These are phyloP conservation scores for Colletotrichum sp. DNA, from an alignment of 2,329 filamentous ascomycete genomes.

Conservation along the genomic window DNA sequence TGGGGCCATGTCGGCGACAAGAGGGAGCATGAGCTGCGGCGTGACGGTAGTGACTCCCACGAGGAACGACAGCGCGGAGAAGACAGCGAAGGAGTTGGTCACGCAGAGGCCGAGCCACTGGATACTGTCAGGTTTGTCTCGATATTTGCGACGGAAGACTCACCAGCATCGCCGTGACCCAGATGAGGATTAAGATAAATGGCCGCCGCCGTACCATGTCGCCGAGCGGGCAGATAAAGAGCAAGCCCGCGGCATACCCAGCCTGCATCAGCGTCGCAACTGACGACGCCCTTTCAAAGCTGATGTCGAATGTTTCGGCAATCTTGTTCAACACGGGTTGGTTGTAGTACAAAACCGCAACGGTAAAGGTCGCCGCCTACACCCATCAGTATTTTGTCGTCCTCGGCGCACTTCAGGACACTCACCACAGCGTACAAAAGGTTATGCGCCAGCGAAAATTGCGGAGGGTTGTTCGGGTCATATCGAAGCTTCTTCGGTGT, in stretches of 20 bases:
- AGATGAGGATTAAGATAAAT: conserved; percentile 71
- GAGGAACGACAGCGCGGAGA: conserved; percentile 75
- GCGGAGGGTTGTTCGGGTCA: conserved; percentile 68
- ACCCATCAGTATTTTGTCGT: background rate
- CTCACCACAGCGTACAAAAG: conserved; percentile 70
- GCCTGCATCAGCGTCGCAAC: conserved; percentile 82
- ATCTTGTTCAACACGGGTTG: conserved; percentile 81
- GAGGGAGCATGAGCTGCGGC: conserved; percentile 79
- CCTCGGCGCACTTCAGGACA: background rate
- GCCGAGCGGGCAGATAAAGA: conserved; percentile 78
- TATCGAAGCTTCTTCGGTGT: conserved; percentile 73
- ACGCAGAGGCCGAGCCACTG: conserved; percentile 75
- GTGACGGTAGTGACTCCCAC: conserved; percentile 82
- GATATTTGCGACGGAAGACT: conserved; percentile 27
- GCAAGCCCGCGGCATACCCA: conserved; percentile 75
- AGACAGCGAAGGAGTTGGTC: conserved; percentile 67
- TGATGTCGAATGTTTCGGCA: conserved; percentile 72
- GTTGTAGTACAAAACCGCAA: conserved; percentile 83
- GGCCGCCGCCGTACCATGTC: conserved; percentile 72
- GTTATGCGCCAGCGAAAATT: conserved; percentile 73
- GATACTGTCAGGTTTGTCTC: background rate
- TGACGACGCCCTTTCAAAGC: conserved; percentile 68
- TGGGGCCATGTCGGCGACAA: conserved; percentile 81
- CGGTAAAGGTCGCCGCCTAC: conserved; percentile 67
- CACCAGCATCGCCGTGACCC: conserved; percentile 72